Percentiles rank a stretch among this genome's conserved stretches.
Evolutionary conservation across 1,139 yeast genomes (phyloP).

Genomic region (Geotrichum aggregatum): DNA sequence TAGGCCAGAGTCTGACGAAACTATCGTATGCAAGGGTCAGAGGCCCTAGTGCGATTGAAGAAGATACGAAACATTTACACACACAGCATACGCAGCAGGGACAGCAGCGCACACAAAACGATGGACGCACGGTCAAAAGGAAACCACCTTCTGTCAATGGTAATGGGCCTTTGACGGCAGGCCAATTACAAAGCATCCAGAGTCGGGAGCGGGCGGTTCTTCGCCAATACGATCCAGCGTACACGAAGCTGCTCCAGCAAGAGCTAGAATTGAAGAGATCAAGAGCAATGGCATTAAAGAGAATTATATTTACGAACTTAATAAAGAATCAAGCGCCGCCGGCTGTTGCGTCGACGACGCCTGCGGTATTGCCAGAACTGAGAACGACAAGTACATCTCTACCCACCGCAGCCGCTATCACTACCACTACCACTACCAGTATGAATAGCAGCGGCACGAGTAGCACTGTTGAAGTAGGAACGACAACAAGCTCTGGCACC

Average conservation of each 20-base stretch:
- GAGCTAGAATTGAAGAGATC: not conserved
- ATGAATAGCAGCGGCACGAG: too few relatives aligned
- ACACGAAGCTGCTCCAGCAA: not conserved
- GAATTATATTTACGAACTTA: not conserved
- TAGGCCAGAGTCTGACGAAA: not conserved
- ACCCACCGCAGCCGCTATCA: too few relatives aligned
- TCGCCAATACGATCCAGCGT: not conserved
- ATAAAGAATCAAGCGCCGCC: not conserved
- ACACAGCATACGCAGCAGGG: too few relatives aligned
- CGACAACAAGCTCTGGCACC: too few relatives aligned
- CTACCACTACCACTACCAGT: too few relatives aligned
- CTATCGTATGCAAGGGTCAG: not conserved
- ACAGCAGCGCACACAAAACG: too few relatives aligned
- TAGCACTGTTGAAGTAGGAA: too few relatives aligned
- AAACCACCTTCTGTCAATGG: not conserved
- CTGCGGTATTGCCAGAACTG: too few relatives aligned
- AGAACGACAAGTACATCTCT: not conserved
- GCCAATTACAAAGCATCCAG: not conserved
- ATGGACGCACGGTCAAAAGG: not conserved
- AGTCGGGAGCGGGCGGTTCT: not conserved
- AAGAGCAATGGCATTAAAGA: not conserved
- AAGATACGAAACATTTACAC: slow-evolving; percentile 1
- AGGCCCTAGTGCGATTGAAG: slow-evolving; percentile 1
- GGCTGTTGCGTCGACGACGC: not conserved
- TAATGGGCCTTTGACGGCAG: not conserved